Conservation (phyloP, 805 yeast species). For the Vanderwaltozyma tropicalis region DNA sequence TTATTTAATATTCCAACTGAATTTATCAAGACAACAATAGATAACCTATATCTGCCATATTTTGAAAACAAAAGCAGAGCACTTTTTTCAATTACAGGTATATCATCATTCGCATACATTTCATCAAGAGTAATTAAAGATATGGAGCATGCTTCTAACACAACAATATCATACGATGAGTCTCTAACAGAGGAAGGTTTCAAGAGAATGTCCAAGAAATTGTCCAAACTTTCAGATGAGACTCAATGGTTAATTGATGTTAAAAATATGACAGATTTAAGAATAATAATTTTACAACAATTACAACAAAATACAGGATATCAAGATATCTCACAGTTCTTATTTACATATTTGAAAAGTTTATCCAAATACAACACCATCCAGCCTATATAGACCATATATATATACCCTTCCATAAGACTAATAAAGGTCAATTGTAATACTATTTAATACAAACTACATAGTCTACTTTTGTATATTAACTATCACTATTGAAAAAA, state of each 20-base stretch:
- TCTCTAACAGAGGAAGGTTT: constrained; percentile 17
- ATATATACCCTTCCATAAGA: too few relatives aligned
- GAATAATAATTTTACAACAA: constrained; percentile 34
- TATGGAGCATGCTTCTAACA: constrained; percentile 6
- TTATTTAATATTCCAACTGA: constrained; percentile 17
- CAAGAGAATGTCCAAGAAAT: constrained; percentile 1
- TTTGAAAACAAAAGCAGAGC: constrained; percentile 7
- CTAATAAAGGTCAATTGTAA: too few relatives aligned
- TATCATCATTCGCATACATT: constrained; percentile 18
- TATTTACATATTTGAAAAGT: constrained; percentile 46
- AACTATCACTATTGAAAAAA: too few relatives aligned
- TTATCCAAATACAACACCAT: constrained; percentile 24
- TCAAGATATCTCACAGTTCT: constrained; percentile 37
- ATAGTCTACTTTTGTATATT: too few relatives aligned
- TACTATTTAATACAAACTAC: too few relatives aligned
- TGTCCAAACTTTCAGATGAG: too few relatives aligned
- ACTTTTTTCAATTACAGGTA: constrained; percentile 16
- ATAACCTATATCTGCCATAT: constrained; percentile 9
- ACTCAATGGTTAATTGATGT: constrained; percentile 9
- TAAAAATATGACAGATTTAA: constrained; percentile 34
- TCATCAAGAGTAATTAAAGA: constrained; percentile 5
- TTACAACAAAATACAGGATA: constrained; percentile 33
- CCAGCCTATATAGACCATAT: too few relatives aligned
- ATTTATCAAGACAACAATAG: constrained; percentile 10
- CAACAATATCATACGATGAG: constrained; percentile 3